Percentiles rank a stretch among this genome's conserved stretches.
phyloP scores from a whole-genome alignment of 345 rosid genomes.

The Salix arbutifolia region DNA sequence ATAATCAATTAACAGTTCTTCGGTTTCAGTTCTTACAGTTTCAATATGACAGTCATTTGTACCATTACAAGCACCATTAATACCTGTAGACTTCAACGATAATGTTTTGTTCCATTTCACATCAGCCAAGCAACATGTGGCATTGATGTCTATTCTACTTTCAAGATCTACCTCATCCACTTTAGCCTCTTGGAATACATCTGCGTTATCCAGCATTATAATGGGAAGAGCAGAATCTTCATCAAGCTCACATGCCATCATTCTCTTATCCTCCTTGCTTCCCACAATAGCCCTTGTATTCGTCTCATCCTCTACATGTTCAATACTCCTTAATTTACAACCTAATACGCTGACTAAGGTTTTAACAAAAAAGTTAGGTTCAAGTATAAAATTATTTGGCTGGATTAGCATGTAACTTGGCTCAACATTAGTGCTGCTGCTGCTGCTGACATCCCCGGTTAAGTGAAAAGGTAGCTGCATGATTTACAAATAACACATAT shows the following conservation, averaged over 20 bases:
- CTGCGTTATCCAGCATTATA: slow-evolving; percentile 8
- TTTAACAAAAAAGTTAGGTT: slow-evolving; percentile 26
- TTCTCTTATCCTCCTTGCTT: slow-evolving; percentile 6
- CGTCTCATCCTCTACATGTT: slow-evolving; percentile 14
- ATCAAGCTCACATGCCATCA: slow-evolving; percentile 23
- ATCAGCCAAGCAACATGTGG: slow-evolving; percentile 17
- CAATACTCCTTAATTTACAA: slow-evolving; percentile 2
- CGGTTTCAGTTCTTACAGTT: slow-evolving; percentile 8
- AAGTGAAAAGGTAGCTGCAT: slow-evolving; percentile 35
- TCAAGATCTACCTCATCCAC: slow-evolving; percentile 17
- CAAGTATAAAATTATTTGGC: slow-evolving; percentile 20
- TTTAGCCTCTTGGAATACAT: slow-evolving; percentile 10
- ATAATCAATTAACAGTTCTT: slow-evolving; percentile 18
- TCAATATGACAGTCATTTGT: slow-evolving; percentile 12
- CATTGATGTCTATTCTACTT: slow-evolving; percentile 8
- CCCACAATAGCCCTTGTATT: background rate
- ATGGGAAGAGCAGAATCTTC: slow-evolving; percentile 15
- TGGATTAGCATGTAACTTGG: slow-evolving; percentile 3
- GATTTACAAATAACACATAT: background rate
- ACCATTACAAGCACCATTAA: slow-evolving; percentile 3
- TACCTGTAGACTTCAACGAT: slow-evolving; percentile 10
- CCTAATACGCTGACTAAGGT: slow-evolving; percentile 20
- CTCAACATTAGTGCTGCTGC: slow-evolving; percentile 7
- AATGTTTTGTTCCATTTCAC: slow-evolving; percentile 13
- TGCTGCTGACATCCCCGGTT: slow-evolving; percentile 21